Base-by-base conservation (phyloP, 345 rosid species). In the Euphorbia tirucalli region DNA sequence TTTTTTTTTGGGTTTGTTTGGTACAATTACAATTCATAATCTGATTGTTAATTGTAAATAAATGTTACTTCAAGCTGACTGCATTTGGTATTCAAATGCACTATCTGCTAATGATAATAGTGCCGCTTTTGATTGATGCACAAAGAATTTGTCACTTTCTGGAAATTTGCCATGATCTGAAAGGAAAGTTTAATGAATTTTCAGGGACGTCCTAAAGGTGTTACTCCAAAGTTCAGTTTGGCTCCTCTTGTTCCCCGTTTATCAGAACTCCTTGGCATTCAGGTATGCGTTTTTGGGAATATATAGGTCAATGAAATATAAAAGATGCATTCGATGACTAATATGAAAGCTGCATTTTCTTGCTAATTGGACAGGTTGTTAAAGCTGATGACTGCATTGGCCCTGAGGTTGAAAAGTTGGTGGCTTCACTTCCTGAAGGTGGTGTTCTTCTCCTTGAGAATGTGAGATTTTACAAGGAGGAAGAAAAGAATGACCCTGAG, bases 401-500 rank as follows among this genome's bases (percentile, higher is more conserved):
- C 70, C 97, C 93, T 46, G 91, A 91, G 74, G 97, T 93, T 11
- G 93, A 91, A 71, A 93, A 88, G 63, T 71, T 89, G 78, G 96
- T 89, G 32, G 90, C 93, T 70, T 86, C 84, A 21, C 91, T 93
- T 73, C 91, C 98, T 1, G 92, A 91, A 58, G 97, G 98, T n/a
- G 83, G 93, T 60, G 96, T 93, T 80, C 78, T 93, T 71, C 92
- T 93, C 43, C 93, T 93, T 65, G 98, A 93, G 82, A 93, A 93
- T 62, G 97, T 91, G 67, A 87, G 97, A 81, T 93, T 93, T 83
- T 73, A 93, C 81, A 93, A 85, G 85, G 98, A 90, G 71, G 98
- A 93, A 83, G 98, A 93, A 84, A 93, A 93, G 85, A 93, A 93
- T 48, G 98, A 91, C 0, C 97, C 98, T 8, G 98, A 89, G 70